A percentile compares a stretch with the other conserved stretches of the same genome.
Evolutionary conservation across 192 early-diverging fungal genomes (phyloP).

Genomic region (Gigaspora rosea): DNA sequence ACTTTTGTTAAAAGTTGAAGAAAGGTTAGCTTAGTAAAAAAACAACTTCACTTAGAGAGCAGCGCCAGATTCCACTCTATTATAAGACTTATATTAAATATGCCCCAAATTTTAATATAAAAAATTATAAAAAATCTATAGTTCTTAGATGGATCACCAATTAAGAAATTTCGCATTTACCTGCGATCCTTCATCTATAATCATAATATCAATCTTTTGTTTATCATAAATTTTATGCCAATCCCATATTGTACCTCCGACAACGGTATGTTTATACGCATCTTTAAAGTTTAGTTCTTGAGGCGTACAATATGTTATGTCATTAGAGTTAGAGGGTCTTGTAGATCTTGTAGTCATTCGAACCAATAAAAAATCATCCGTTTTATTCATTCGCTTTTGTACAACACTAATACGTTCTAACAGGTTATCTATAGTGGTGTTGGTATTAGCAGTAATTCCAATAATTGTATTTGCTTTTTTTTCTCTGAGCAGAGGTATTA

Average conservation of each 20-base stretch:
- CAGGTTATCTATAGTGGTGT: constrained; percentile 48
- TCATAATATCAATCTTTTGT: constrained; percentile 34
- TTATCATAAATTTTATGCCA: constrained; percentile 40
- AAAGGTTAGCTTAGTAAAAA: no score
- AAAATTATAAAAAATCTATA: no score
- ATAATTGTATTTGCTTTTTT: constrained; percentile 41
- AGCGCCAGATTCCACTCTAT: no score
- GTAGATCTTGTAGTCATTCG: constrained; percentile 30
- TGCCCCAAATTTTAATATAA: no score
- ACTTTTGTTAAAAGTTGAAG: no score
- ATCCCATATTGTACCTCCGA: constrained; percentile 46
- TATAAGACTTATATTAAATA: no score
- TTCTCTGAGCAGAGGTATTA: constrained; percentile 28
- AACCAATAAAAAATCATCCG: constrained; percentile 36
- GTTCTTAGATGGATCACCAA: no score
- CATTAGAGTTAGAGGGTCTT: no score
- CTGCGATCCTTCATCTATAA: constrained; percentile 46
- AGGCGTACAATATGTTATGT: no score
- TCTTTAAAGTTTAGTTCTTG: no score
- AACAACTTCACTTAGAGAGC: no score
- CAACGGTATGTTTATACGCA: constrained; percentile 15
- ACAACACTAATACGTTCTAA: constrained; percentile 38
- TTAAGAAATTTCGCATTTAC: no score
- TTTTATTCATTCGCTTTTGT: constrained; percentile 29
- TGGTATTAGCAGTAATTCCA: constrained; percentile 52